These are phyloP conservation scores for Lichtheimia ornata DNA, from an alignment of 371 early-diverging fungal species.

Conservation along the genomic window DNA sequence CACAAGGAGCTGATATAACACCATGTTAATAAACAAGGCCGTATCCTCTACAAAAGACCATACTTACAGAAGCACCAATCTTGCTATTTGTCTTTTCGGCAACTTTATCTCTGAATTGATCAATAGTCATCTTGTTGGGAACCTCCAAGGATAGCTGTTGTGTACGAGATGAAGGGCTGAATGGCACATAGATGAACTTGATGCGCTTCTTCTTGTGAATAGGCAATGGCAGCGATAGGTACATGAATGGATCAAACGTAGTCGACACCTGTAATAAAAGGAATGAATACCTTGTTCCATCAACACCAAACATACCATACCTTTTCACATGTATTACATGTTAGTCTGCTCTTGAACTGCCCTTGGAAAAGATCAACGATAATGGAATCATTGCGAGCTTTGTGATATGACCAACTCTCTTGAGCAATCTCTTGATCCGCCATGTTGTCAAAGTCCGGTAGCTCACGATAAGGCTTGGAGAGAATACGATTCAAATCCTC, in stretches of 20 bases:
- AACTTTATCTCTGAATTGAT: constrained; percentile 62
- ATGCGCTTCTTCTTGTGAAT: constrained; percentile 51
- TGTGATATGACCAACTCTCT: constrained; percentile 63
- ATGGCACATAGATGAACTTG: constrained; percentile 58
- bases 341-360: constrained; percentile 74
- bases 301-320: constrained; percentile 8
- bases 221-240: constrained; percentile 66
- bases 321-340: constrained; percentile 69
- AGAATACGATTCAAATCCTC: constrained; percentile 72
- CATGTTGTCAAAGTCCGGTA: constrained; percentile 71
- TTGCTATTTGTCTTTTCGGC: constrained; percentile 59
- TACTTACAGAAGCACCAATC: constrained; percentile 34
- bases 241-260: constrained; percentile 78
- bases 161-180: constrained; percentile 42
- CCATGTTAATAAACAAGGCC: neutral
- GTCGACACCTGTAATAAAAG: constrained; percentile 43
- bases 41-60: neutral
- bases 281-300: neutral
- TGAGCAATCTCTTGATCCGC: constrained; percentile 62
- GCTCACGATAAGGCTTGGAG: constrained; percentile 76
- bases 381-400: constrained; percentile 67
- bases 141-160: constrained; percentile 30
- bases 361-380: constrained; percentile 86
- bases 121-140: constrained; percentile 63
- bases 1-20: constrained; percentile 40